These are phyloP conservation scores for Gnetum montanum DNA, from an alignment of 75 land plant species.

Conservation along the genomic window DNA sequence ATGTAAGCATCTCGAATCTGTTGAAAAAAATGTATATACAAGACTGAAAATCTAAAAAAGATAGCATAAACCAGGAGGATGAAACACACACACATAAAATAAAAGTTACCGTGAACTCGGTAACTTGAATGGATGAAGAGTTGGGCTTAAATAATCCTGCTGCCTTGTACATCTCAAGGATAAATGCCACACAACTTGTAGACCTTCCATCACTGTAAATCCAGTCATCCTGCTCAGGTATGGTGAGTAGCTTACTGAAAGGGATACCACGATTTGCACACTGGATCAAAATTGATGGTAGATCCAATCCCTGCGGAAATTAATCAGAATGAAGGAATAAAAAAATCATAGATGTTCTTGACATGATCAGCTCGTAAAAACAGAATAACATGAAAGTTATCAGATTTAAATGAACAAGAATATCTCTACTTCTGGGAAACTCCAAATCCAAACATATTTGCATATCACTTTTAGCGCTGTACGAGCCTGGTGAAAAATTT, in stretches of 20 bases:
- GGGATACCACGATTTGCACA: constrained; percentile 64
- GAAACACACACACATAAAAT: not conserved
- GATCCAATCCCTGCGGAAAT: constrained; percentile 43
- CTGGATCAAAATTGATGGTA: constrained; percentile 58
- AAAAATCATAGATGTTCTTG: no score
- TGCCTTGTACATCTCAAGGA: constrained; percentile 82
- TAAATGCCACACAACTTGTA: constrained; percentile 78
- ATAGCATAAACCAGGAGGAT: not conserved
- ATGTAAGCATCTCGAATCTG: constrained; percentile 93
- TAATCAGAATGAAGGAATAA: not conserved
- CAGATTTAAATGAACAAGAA: no score
- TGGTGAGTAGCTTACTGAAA: constrained; percentile 68
- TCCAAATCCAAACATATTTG: no score
- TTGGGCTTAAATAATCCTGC: constrained; percentile 84
- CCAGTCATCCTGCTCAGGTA: constrained; percentile 94
- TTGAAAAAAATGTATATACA: not conserved
- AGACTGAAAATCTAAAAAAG: not conserved
- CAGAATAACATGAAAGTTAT: no score
- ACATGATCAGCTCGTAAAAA: no score
- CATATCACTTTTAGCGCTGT: no score
- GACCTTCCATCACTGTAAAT: constrained; percentile 88
- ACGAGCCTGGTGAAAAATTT: no score
- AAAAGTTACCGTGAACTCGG: constrained; percentile 85
- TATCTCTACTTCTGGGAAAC: no score
- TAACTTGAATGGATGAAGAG: constrained; percentile 69